Conservation (phyloP, 148 eudicot genomes). For the Talinum fruticosum region DNA sequence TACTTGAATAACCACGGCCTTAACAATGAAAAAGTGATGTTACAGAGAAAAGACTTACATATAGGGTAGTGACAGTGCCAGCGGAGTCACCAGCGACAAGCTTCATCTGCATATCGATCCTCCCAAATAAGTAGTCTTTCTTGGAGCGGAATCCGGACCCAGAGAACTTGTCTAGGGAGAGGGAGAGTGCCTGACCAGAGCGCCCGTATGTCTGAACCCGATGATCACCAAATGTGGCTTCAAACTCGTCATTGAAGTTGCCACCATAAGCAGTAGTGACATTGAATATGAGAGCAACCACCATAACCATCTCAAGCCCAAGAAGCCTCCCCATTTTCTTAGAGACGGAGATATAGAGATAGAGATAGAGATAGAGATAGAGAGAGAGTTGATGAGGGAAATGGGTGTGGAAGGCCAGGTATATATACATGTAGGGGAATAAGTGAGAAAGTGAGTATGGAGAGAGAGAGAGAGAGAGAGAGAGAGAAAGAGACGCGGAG, state of each 20-base stretch:
- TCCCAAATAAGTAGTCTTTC: constrained; percentile 42
- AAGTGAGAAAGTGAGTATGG: neutral
- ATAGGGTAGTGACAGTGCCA: constrained; percentile 51
- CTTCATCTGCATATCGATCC: constrained; percentile 47
- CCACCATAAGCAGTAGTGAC: constrained; percentile 24
- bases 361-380: neutral
- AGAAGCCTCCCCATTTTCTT: constrained; percentile 5
- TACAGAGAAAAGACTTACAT: constrained; percentile 23
- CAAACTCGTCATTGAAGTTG: constrained; percentile 39
- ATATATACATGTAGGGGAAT: constrained; percentile 14
- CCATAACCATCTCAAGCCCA: neutral
- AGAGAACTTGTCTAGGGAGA: constrained; percentile 41
- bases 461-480: too few relatives aligned
- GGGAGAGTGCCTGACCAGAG: constrained; percentile 33
- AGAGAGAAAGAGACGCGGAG: constrained; percentile 14
- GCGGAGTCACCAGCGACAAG: constrained; percentile 49
- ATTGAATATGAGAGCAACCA: constrained; percentile 21
- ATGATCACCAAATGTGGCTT: constrained; percentile 40
- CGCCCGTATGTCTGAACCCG: constrained; percentile 28
- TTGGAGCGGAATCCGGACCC: constrained; percentile 47
- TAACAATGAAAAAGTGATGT: neutral
- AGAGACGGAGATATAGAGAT: too few relatives aligned
- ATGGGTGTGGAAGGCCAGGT: neutral
- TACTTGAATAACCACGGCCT: too few relatives aligned
- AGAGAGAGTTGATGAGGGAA: constrained; percentile 8